These are phyloP conservation scores for Candida palmyrensis DNA, from an alignment of 805 yeast species.

Conservation along the genomic window DNA sequence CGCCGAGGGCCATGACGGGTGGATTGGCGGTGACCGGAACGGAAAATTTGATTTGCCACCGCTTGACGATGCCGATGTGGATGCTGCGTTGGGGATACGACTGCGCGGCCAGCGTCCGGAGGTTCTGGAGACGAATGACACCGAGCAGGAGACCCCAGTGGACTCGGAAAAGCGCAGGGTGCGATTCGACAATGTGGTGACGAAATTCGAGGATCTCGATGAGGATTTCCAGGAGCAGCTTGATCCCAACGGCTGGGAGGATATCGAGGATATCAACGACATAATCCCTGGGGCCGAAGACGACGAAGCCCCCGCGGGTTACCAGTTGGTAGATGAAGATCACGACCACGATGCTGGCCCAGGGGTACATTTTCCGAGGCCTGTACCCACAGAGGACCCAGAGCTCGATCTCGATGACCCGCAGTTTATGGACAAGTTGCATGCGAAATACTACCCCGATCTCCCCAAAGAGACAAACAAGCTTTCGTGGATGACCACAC, in stretches of 20 bases:
- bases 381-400: constrained; percentile 26
- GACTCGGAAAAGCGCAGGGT: constrained; percentile 13
- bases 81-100: constrained; percentile 33
- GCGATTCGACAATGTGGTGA: constrained; percentile 25
- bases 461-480: constrained; percentile 77
- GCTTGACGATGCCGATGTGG: constrained; percentile 30
- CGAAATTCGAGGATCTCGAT: constrained; percentile 23
- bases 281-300: constrained; percentile 40
- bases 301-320: constrained; percentile 36
- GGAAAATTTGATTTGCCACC: constrained; percentile 26
- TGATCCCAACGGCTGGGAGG: constrained; percentile 44
- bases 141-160: constrained; percentile 7
- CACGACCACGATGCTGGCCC: constrained; percentile 39
- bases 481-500: constrained; percentile 88
- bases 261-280: constrained; percentile 46
- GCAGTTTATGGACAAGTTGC: constrained; percentile 69
- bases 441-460: constrained; percentile 84
- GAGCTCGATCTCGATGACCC: constrained; percentile 69
- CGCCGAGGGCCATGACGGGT: constrained; percentile 38
- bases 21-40: constrained; percentile 37
- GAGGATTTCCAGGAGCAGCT: constrained; percentile 13
- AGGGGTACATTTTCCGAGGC: constrained; percentile 64
- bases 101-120: no score
- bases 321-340: constrained; percentile 28
- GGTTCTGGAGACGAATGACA: constrained; percentile 12